Conservation (phyloP, 1,284 basidiomycete genomes). For the Termitomyces sp. region DNA sequence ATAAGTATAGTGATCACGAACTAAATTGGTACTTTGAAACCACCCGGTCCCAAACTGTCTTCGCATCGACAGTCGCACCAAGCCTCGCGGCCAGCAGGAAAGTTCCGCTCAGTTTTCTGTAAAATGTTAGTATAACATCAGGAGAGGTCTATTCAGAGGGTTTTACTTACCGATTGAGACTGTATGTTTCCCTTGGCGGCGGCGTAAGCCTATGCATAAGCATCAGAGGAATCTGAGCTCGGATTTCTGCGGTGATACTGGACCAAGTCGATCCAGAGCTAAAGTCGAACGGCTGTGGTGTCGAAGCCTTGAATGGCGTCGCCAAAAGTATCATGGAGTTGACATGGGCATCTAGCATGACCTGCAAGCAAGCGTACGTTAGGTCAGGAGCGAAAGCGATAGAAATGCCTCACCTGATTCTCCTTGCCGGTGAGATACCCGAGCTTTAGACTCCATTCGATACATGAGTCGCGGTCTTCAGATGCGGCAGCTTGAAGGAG, state of each 20-base stretch:
- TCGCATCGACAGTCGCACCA: conserved; percentile 73
- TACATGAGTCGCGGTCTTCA: conserved; percentile 68
- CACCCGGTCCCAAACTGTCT: conserved; percentile 68
- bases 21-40: conserved; percentile 36
- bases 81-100: conserved; percentile 89
- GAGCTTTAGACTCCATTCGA: conserved; percentile 71
- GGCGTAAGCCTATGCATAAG: conserved; percentile 85
- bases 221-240: conserved; percentile 88
- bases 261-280: conserved; percentile 61
- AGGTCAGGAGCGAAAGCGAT: background rate
- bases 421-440: conserved; percentile 93
- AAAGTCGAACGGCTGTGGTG: conserved; percentile 69
- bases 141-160: background rate
- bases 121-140: background rate
- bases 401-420: conserved; percentile 51
- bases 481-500: conserved; percentile 76
- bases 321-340: conserved; percentile 80
- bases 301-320: conserved; percentile 67
- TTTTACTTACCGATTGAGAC: conserved; percentile 69
- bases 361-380: conserved; percentile 34
- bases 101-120: conserved; percentile 89
- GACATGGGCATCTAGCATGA: conserved; percentile 88
- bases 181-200: conserved; percentile 93
- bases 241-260: conserved; percentile 69
- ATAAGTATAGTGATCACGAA: conserved; percentile 2